Base-by-base conservation (phyloP, 2,329 filamentous ascomycete species). In the Venturia carpophila region DNA sequence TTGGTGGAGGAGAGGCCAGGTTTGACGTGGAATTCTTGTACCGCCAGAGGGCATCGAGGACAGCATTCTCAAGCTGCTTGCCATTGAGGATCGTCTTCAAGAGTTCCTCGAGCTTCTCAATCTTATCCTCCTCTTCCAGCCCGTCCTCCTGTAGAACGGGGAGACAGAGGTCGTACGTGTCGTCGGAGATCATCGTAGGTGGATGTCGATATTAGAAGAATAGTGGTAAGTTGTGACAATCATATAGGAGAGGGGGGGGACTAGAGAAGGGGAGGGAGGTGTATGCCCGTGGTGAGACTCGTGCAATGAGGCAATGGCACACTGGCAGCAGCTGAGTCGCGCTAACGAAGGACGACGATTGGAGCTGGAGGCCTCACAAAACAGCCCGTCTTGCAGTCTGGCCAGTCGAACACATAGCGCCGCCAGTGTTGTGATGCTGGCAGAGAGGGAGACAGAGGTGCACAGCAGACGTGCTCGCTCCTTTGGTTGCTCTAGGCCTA, bases 41-140 rank as follows among this genome's bases (percentile, higher is more conserved):
- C 73, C 90, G 85, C 93, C 93, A 97, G 69, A 97, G 82, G 58
- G 91, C 89, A 75, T 96, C 92, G 67, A 99, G 82, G 65, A 97
- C 87, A 47, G 89, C 89, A 79, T 97, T 94, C 73, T 97, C 94
- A 64, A 97, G 83, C 27, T 87, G 84, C 69, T 87, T 80, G 66
- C 92, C 93, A 21, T 83, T 84, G 69, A 97, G 80, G 39, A 81
- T 83, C 9, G 91, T 92, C 76, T 87, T 88, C 71, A 97, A 82
- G 64, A 97, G 82, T 69, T 92, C 89, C 78, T 97, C 92, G 64
- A 97, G 82, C 77, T 85, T 90, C 77, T 97, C 93, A 61, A 90
- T 93, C 81, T 94, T 96, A 73, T 97, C 93, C 77, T 99, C 94
- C 68, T 97, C 94, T 71, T 96, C 91, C 67, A 96, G 82, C 65